Evolutionary conservation across 2,329 filamentous ascomycete species (phyloP), one percentile per base, ranked within the genome.

Genomic region (Botrytis pseudocinerea): DNA sequence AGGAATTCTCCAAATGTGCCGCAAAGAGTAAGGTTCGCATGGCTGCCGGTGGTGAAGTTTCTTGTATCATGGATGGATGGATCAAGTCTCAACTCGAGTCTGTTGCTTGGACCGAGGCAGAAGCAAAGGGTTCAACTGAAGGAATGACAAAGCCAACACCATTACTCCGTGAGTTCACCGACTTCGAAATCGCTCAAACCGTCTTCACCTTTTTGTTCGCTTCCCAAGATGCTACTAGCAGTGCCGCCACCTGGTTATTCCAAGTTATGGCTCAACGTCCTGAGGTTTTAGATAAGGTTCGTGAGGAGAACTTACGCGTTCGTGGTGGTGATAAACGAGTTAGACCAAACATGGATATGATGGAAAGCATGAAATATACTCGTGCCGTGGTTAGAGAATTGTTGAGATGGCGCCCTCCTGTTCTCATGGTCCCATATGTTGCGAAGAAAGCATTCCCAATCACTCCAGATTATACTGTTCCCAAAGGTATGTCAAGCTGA

Each of bases 31-130:
- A 96, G 86, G 91, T 94, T 75, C 91, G 93, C 78, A 97, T 98
- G 93, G 90, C 91, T 78, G 91, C 93, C 71, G 95, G 95, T 79
- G 95, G 94, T 76, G 90, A 95, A 73, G 85, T 95, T 73, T 92
- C 91, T 76, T 98, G 95, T 83, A 98, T 98, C 83, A 93, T 98
- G 90, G 96, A 99, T 82, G 93, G 90, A 74, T 99, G 96, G 96
- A 86, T 98, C 79, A 90, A 93, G 85, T 87, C 91, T 77, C 97
- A 98, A 89, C 87, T 97, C 77, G 90, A 96, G 73, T 97, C 93
- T 7, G 90, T 93, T 81, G 88, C 85, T 75, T 98, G 95, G 88
- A 90, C 91, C 74, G 90, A 95, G 82, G 92, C 92, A 74, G 85
- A 94, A 78, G 93, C 89, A 72, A 89, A 90, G 80, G 94, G 94